phyloP scores from a whole-genome alignment of 2,329 filamentous ascomycete genomes.

The Penicillium sp. region DNA sequence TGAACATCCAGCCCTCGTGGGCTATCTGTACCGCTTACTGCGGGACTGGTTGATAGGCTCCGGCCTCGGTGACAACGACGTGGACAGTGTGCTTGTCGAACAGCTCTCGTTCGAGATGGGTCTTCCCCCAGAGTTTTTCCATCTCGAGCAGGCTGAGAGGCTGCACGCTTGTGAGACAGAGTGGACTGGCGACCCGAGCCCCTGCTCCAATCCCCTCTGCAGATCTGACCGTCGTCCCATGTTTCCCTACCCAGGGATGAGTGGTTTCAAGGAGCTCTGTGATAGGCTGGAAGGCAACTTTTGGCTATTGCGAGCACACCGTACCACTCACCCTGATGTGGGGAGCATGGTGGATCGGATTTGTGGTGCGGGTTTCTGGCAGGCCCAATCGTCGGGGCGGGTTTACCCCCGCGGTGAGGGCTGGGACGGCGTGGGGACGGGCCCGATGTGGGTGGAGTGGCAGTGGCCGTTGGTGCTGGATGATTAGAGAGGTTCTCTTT shows the following conservation, averaged over 20 bases:
- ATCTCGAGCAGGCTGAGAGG: slow-evolving; percentile 14
- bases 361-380: slow-evolving; percentile 31
- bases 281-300: slow-evolving; percentile 27
- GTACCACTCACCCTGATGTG: slow-evolving; percentile 34
- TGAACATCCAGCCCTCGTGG: slow-evolving; percentile 26
- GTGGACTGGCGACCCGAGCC: slow-evolving; percentile 31
- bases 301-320: slow-evolving; percentile 35
- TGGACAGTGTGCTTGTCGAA: slow-evolving; percentile 24
- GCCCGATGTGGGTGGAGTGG: slow-evolving; percentile 35
- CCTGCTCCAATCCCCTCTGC: slow-evolving; percentile 30
- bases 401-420: slow-evolving; percentile 34
- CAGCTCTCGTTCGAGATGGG: slow-evolving; percentile 31
- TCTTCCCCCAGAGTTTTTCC: slow-evolving; percentile 9
- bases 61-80: slow-evolving; percentile 6
- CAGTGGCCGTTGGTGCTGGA: not conserved
- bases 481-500: not conserved
- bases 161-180: slow-evolving; percentile 37
- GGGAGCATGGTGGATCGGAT: slow-evolving; percentile 24
- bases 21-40: slow-evolving; percentile 39
- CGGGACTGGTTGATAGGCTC: slow-evolving; percentile 30
- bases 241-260: slow-evolving; percentile 20
- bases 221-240: slow-evolving; percentile 19
- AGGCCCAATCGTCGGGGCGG: slow-evolving; percentile 25
- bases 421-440: slow-evolving; percentile 35
- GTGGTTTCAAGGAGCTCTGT: slow-evolving; percentile 20